phyloP scores from a whole-genome alignment of 352 stramenopile species.

The Halophytophthora batemanensis region DNA sequence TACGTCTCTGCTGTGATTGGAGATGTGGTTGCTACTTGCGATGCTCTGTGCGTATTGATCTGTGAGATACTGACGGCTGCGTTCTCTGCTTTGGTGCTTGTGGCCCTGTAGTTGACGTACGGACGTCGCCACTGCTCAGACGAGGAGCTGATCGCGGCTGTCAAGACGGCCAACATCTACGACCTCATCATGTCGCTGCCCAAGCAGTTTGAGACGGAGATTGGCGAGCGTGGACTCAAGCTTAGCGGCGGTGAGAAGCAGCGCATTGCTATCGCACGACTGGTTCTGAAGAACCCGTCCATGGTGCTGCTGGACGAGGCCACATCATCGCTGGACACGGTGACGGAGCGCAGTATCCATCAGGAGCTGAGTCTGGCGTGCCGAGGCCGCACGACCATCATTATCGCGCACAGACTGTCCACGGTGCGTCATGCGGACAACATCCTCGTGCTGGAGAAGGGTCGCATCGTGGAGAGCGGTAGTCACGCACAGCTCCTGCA shows the following conservation, averaged over 20 bases:
- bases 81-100: constrained; percentile 9
- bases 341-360: constrained; percentile 73
- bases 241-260: constrained; percentile 82
- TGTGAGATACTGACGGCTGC: background rate
- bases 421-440: constrained; percentile 70
- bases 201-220: constrained; percentile 89
- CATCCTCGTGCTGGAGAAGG: constrained; percentile 62
- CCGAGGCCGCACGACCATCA: constrained; percentile 61
- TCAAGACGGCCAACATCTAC: constrained; percentile 90
- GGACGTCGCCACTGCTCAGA: constrained; percentile 81
- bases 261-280: constrained; percentile 73
- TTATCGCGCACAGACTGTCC: constrained; percentile 82
- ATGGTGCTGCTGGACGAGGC: constrained; percentile 82
- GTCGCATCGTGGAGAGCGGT: constrained; percentile 47
- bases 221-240: constrained; percentile 77
- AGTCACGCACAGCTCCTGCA: constrained; percentile 41
- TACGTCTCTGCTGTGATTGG: constrained; percentile 37
- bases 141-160: constrained; percentile 89
- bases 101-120: constrained; percentile 82
- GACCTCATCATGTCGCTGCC: constrained; percentile 92
- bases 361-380: constrained; percentile 49
- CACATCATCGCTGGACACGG: constrained; percentile 72
- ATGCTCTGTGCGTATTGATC: too few relatives aligned
- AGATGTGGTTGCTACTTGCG: background rate
- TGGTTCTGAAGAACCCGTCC: constrained; percentile 75